Evolutionary conservation across 345 rosid genomes (phyloP), one percentile per base, ranked within the genome.

Genomic region (Cardamine chenopodiifolia): DNA sequence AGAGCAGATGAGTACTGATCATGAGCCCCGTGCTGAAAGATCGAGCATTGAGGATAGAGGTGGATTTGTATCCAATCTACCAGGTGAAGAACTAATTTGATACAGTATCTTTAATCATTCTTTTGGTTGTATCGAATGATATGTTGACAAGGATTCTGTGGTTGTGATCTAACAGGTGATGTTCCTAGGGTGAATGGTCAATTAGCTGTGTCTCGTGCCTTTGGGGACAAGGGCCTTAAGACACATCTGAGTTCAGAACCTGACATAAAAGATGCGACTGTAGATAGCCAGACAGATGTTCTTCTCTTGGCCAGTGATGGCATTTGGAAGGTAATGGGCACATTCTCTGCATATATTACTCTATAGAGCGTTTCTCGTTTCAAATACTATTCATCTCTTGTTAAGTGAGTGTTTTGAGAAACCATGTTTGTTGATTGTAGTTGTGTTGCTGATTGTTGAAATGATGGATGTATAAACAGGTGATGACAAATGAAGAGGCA

Each of bases 171-270:
- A 8, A 61, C 78, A 90, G 96, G 96, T 68, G 93, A 90, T 80
- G 96, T 88, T 50, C 96, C 96, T 29, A 72, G 96, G 68, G 96
- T 90, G 48, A 90, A 90, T 19, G 96, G 96, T 49, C 93, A 90
- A 68, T 82, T 90, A 71, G 96, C 96, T 0, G 96, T 90, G 63
- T 88, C 96, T 70, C 93, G 96, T 68, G 93, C 93, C 42, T 90
- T 88, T 75, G 91, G 96, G 14, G 96, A 90, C 58, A 88, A 88
- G 82, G 89, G 90, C 47, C 93, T 90, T 52, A 90, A 90, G 71
- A 85, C 90, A 35, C 93, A 90, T 83, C 80, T 90, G 47, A 84
- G 96, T 32, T 90, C 96, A 35, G 96, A 90, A 59, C 96, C 96
- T 25, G 96, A 90, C 66, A 75, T 88, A 35, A 86, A 18, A 78